Evolutionary conservation across 768 basidiomycete species (phyloP), one percentile per base, ranked within the genome.

Genomic region (Agaricus subrufescens): DNA sequence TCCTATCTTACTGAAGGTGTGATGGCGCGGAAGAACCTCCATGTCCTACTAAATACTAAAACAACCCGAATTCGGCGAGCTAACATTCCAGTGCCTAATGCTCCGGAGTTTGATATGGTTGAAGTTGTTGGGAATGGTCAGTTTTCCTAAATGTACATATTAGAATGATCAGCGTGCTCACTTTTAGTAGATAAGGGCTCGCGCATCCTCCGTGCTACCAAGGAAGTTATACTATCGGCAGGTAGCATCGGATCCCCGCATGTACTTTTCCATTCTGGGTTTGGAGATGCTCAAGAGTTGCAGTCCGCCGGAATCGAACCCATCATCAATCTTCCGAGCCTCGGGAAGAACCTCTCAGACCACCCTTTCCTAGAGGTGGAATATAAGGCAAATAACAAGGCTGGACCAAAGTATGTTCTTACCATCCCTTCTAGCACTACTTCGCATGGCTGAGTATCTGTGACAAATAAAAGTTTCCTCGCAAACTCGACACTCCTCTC

Each of bases 261-360:
- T n/a, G 52, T 63, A 14, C 54, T 63, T 1, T 25, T 63, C 15
- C 47, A 60, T 29, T 61, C 60, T 14, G 61, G 63, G 30, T 61
- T 65, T 31, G 63, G 65, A 8, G 55, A 61, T 31, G 9, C 45
- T 10, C 30, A 26, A 10, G 59, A 62, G 3, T 45, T 66, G 12
- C 26, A 30, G 23, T 38, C 47, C 14, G 46, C 59, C 15, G 64
- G 63, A 12, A 66, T 72, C 50, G 34, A 60, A 26, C 39, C 66
- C 4, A 34, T 68, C 26, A 60, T 69, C 31, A 50, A 70, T 45
- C 47, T 65, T 12, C 65, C 71, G 12, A 59, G 62, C 39, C 67
- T 73, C 23, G 70, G 71, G 6, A 59, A 63, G 50, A 64, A 69
- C 45, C 49, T 73, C 40, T 56, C 61, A 19, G 70, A 70, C 57